Evolutionary conservation across 306 rosid genomes (phyloP), one percentile per base, ranked within the genome.

Genomic region (Begonia peltatifolia): DNA sequence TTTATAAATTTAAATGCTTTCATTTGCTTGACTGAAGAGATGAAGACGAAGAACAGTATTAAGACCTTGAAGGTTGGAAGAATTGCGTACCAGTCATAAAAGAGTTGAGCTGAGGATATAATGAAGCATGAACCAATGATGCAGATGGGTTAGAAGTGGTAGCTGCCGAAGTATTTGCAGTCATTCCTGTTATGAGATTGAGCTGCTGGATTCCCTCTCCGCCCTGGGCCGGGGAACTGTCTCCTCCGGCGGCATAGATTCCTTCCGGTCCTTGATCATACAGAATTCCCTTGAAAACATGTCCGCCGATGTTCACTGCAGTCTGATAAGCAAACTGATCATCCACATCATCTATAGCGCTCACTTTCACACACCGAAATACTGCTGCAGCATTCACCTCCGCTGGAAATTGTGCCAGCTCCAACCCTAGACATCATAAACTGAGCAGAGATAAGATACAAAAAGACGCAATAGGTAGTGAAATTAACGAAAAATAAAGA

Each of bases 41-140:
- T 6, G 35, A 25, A 25, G 35, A 25, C 35, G 35, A 25, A 1
- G 35, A 25, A 25, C 35, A 3, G 35, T 25, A 16, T 58, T 71
- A 84, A 69, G 94, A 79, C 78, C 88, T 75, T 46, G 96, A 81
- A 59, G 83, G 81, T 61, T 81, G 96, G 83, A 81, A 92, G 79
- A 80, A 80, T 66, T 83, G 95, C 87, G 92, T 83, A 83, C 95
- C 95, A 65, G 99, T 80, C 81, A 86, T 68, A 72, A 86, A 92
- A 50, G 96, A 88, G 57, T 79, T 86, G 22, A 92, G 86, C 69
- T 94, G 61, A 4, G 95, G 86, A 70, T 81, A 92, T 11, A 92
- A 66, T 0, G 86, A 66, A 47, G 96, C 84, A 22, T 92, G 94
- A 53, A 80, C 63, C 63, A 74, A 69, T 14, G 70, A 49, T 35